Base-by-base conservation (phyloP, 208 protist genomes). In the Crithidia brevicula region DNA sequence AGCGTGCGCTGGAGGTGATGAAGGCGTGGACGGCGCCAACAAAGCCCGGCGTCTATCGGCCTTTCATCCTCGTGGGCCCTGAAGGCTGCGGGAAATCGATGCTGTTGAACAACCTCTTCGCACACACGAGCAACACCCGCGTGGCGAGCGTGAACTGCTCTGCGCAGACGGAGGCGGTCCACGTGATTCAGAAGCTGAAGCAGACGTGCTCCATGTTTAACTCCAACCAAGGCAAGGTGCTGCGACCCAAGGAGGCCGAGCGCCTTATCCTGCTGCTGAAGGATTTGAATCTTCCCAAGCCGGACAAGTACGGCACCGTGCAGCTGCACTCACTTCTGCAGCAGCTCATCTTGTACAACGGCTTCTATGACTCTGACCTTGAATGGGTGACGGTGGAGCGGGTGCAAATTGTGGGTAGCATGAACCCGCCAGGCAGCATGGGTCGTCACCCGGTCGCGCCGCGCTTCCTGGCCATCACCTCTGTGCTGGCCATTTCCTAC, bases 301-400 rank as follows among this genome's bases (percentile, higher is more conserved):
- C 98, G 9, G 98, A 99, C 85, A 94, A 96, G 75, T 99, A 99
- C 86, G 97, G 93, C 61, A 99, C 98, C 13, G 94, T 98, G 40
- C 94, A 99, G 82, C 75, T 99, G 22, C 96, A 99, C 69, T 95
- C 96, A 1, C 94, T 99, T 38, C 82, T 99, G 36, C 98, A 99
- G 83, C 98, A 99, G 88, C 66, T 99, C 40, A 90, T 99, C 67
- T 72, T 98, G 22, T 98, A 99, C 85, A 85, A 89, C 62, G 95
- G 96, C 13, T 99, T 98, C 72, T 99, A 98, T 76, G 98, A 99
- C 82, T 62, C 70, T 10, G 91, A 97, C 52, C 82, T 99, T 10
- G 97, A 99, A 72, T 99, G 97, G 96, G 91, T 99, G 23, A 92
- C 79, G 18, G 74, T 99, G 9, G 97, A 99, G 86, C 77, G 84